phyloP scores from a whole-genome alignment of 1,139 yeast species.

The Pneumocystis murina region DNA sequence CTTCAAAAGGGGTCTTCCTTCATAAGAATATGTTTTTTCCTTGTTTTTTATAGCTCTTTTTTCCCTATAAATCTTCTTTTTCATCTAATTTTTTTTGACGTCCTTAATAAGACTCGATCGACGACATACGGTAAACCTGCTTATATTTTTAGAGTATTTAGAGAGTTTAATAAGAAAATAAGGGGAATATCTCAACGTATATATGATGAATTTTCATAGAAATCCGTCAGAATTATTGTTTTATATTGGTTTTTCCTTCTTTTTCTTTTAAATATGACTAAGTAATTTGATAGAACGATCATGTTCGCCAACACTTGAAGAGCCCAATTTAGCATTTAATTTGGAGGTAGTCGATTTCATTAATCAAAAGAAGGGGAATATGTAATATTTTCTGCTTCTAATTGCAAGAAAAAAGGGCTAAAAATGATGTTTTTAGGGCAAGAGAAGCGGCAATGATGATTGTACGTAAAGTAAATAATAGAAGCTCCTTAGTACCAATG shows the following conservation, averaged over 20 bases:
- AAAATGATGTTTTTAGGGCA: conserved; percentile 29
- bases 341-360: conserved; percentile 86
- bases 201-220: background rate
- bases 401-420: conserved; percentile 13
- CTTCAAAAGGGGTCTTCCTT: background rate
- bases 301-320: conserved; percentile 66
- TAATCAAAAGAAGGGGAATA: conserved; percentile 79
- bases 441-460: conserved; percentile 89
- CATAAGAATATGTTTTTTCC: no score
- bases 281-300: conserved; percentile 46
- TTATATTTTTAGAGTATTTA: no score
- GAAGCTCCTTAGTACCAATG: conserved; percentile 63
- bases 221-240: background rate
- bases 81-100: no score
- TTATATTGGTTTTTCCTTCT: background rate
- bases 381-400: conserved; percentile 18
- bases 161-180: no score
- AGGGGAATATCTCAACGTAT: no score
- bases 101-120: no score
- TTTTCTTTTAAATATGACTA: conserved; percentile 1
- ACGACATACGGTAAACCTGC: no score
- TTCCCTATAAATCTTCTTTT: no score
- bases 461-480: conserved; percentile 66
- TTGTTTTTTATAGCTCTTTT: no score
- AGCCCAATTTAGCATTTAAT: conserved; percentile 79